These are phyloP conservation scores for Strobilomyces dryophilus DNA, from an alignment of 768 basidiomycete genomes.

Conservation along the genomic window DNA sequence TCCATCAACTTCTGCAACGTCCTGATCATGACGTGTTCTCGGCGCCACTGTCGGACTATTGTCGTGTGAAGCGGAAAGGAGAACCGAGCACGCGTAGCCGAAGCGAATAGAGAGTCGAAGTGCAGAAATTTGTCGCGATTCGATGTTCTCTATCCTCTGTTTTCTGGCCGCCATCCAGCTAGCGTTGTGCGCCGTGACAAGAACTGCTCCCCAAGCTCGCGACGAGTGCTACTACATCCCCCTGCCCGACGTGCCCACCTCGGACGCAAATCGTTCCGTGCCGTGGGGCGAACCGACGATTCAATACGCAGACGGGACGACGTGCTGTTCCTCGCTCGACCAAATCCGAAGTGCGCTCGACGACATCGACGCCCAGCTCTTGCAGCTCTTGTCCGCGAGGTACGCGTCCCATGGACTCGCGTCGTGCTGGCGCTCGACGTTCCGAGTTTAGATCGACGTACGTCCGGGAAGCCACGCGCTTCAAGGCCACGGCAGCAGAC, in stretches of 20 bases:
- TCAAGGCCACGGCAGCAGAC: conserved; percentile 14
- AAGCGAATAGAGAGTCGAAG: no score
- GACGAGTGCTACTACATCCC: conserved; percentile 18
- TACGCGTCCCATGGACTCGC: background rate
- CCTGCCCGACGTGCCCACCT: conserved; percentile 10
- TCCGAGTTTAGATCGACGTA: conserved; percentile 13
- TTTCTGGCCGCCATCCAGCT: background rate
- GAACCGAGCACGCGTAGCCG: no score
- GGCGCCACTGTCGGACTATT: no score
- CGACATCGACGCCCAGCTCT: conserved; percentile 14
- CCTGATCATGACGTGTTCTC: conserved; percentile 4
- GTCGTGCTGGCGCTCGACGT: background rate
- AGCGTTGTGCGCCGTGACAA: background rate
- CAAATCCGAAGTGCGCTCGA: conserved; percentile 16
- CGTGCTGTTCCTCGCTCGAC: conserved; percentile 23
- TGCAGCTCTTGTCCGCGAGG: conserved; percentile 21
- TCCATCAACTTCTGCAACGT: no score
- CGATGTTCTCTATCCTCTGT: background rate
- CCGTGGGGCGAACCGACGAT: conserved; percentile 25
- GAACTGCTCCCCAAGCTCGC: background rate
- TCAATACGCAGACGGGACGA: conserved; percentile 17
- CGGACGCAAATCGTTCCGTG: conserved; percentile 15
- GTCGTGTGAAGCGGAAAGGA: no score
- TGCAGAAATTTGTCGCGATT: no score
- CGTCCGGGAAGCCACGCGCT: conserved; percentile 25